Evolutionary conservation across 768 basidiomycete genomes (phyloP), one percentile per base, ranked within the genome.

Genomic region (Lactarius evosmus): DNA sequence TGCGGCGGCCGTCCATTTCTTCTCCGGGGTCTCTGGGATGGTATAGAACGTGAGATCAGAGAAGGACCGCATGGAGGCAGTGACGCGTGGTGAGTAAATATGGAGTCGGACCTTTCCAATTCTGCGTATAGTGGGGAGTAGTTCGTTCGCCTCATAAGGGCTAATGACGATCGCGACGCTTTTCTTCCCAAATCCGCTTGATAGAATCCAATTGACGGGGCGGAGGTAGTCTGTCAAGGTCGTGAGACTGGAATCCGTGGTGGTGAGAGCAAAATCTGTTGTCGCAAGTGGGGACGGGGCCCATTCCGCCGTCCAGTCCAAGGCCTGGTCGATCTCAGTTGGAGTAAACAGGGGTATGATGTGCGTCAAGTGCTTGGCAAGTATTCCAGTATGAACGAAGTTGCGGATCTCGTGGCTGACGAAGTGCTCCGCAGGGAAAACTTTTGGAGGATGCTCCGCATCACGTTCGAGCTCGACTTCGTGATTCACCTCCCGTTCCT

Each of bases 171-270:
- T 25, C 5, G 22, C 46, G 1, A 25, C 8, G 12, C 38, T 46
- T 2, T 25, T 4, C 49, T 41, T 60, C 55, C 50, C 63, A 17
- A 4, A 25, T 25, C 46, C 46, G n/a, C 46, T 46, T 4, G 46
- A 46, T 25, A 46, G 6, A 25, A 46, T 44, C 64, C 64, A 65
- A 19, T 56, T 56, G 38, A 65, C 19, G 3, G 63, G 65, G 11
- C 65, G 65, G 8, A 66, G 54, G 29, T 67, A 65, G 27, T 67
- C 66, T 1, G 38, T 53, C 9, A 67, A 7, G 29, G 9, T 0
- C 5, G 0, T 3, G 30, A 53, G 1, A 32, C 16, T 19, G 52
- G 52, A 27, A 5, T 4, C 11, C 34, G 9, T n/a, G 3, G 46
- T 46, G 12, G 46, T 46, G 46, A 14, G 12, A 25, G 12, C 12